phyloP scores from a whole-genome alignment of 176 grass and related monocot species.

The Eremochloa ophiuroides region DNA sequence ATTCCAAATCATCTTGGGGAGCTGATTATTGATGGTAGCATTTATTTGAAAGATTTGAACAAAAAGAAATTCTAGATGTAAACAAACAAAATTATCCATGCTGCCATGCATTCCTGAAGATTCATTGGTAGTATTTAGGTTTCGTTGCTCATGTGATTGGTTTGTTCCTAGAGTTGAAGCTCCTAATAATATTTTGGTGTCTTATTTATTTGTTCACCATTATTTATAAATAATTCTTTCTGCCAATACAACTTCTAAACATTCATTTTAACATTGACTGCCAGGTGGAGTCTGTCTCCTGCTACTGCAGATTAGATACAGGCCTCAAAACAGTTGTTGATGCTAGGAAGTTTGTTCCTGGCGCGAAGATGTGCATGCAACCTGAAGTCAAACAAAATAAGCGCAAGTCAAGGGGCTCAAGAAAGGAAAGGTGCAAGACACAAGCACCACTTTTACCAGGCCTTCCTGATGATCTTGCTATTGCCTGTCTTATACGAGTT shows the following conservation, averaged over 20 bases:
- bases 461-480: conserved; percentile 85
- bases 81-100: background rate
- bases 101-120: background rate
- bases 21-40: background rate
- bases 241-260: background rate
- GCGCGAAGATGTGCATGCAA: conserved; percentile 78
- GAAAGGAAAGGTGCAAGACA: conserved; percentile 50
- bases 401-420: conserved; percentile 41
- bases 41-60: background rate
- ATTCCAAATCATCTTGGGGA: background rate
- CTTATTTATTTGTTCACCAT: background rate
- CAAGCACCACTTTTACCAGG: conserved; percentile 77
- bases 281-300: conserved; percentile 77
- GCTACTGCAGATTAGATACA: conserved; percentile 80
- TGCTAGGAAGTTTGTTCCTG: conserved; percentile 76
- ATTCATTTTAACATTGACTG: conserved; percentile 12
- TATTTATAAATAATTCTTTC: background rate
- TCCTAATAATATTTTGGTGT: background rate
- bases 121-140: conserved; percentile 2
- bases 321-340: conserved; percentile 86
- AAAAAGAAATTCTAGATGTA: background rate
- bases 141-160: background rate
- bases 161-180: background rate
- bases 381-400: conserved; percentile 67
- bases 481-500: conserved; percentile 75